Conservation (phyloP, 176 grass and related monocot genomes). For the Oryza brachyantha region DNA sequence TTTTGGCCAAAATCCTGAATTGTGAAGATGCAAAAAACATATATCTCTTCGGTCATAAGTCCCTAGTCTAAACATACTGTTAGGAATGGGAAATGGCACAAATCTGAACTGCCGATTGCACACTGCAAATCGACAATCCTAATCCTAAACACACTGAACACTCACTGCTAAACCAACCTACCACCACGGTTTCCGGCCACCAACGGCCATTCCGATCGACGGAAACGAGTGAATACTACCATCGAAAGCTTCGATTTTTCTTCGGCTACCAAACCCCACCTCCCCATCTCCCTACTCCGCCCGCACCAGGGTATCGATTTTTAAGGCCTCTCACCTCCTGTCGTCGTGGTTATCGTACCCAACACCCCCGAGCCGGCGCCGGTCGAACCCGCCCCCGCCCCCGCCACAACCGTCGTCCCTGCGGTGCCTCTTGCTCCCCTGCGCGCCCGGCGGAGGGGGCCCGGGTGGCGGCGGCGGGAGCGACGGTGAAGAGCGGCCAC, state of each 20-base stretch:
- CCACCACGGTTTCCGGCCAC: neutral
- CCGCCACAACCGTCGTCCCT: conserved; percentile 60
- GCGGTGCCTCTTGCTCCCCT: conserved; percentile 60
- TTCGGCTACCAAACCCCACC: conserved; percentile 1
- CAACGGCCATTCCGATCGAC: neutral
- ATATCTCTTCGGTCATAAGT: neutral
- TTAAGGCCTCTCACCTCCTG: conserved; percentile 49
- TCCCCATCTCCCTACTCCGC: too few relatives aligned
- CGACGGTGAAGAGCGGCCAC: conserved; percentile 50
- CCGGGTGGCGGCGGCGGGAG: conserved; percentile 58
- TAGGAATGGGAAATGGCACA: neutral
- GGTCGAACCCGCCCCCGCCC: conserved; percentile 59
- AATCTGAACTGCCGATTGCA: neutral
- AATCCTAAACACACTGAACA: neutral
- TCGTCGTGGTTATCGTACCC: conserved; percentile 49
- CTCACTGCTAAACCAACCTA: neutral
- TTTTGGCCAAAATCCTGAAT: neutral
- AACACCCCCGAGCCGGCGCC: conserved; percentile 69
- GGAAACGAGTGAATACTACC: neutral
- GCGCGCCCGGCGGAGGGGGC: conserved; percentile 42
- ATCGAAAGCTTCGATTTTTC: conserved; percentile 4
- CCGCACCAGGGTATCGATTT: neutral
- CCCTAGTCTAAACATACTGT: neutral
- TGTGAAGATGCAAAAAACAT: neutral
- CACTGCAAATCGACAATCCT: neutral